Evolutionary conservation across 139 green algal genomes (phyloP).

Genomic region (Eudorina sp.): DNA sequence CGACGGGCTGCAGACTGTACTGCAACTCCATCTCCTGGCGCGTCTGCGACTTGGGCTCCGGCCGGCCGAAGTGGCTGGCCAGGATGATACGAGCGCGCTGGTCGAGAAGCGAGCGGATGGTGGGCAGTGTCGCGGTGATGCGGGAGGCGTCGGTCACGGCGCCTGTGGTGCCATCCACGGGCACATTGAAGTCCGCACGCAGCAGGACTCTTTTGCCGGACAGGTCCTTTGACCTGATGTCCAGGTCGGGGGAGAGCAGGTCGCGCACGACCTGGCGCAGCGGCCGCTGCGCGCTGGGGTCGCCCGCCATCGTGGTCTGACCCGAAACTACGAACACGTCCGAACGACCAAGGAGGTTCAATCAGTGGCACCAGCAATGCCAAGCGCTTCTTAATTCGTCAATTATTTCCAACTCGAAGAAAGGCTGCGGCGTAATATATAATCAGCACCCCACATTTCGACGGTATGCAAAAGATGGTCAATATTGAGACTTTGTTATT

Average conservation of each 20-base stretch:
- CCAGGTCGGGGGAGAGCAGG: background rate
- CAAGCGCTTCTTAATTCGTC: too few relatives aligned
- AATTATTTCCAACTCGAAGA: too few relatives aligned
- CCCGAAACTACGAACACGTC: too few relatives aligned
- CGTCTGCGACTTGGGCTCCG: slow-evolving; percentile 45
- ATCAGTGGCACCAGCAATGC: too few relatives aligned
- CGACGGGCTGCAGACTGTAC: slow-evolving; percentile 51
- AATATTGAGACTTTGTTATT: too few relatives aligned
- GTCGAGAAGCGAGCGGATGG: slow-evolving; percentile 58
- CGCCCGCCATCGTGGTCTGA: background rate
- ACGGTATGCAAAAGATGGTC: too few relatives aligned
- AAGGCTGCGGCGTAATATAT: too few relatives aligned
- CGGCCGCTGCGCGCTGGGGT: background rate
- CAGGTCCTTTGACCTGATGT: slow-evolving; percentile 32
- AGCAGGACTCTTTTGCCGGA: slow-evolving; percentile 78
- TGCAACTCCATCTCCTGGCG: slow-evolving; percentile 18
- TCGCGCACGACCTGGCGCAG: slow-evolving; percentile 6
- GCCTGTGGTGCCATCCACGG: slow-evolving; percentile 59
- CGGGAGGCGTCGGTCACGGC: slow-evolving; percentile 79
- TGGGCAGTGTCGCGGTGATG: slow-evolving; percentile 72
- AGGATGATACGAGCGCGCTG: slow-evolving; percentile 52
- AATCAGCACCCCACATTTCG: too few relatives aligned
- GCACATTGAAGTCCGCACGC: slow-evolving; percentile 85
- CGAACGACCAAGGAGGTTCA: too few relatives aligned
- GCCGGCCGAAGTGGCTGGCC: slow-evolving; percentile 60